Conservation (phyloP, 345 rosid species). For the Eucalyptus microcorys region DNA sequence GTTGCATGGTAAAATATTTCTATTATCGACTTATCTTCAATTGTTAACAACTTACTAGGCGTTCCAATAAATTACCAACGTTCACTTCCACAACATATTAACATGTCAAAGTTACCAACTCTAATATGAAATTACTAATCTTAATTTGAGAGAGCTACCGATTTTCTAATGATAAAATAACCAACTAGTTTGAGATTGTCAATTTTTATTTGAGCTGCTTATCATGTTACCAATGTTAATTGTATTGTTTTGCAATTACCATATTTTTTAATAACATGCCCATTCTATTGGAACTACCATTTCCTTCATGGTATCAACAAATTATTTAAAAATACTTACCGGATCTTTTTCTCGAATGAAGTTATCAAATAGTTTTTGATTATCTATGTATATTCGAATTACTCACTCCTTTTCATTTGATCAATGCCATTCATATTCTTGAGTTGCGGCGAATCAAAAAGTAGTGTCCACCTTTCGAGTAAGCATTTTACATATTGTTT, state of each 20-base stretch:
- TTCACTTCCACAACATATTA: background rate
- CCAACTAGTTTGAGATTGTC: background rate
- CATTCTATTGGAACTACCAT: background rate
- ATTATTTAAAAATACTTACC: background rate
- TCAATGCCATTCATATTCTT: background rate
- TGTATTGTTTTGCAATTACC: background rate
- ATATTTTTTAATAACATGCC: background rate
- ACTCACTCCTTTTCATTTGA: background rate
- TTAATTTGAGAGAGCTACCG: background rate
- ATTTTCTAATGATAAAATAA: background rate
- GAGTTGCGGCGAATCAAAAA: background rate
- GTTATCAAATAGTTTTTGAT: background rate
- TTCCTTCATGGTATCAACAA: background rate
- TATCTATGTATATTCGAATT: background rate
- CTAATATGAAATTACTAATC: background rate
- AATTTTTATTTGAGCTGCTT: background rate
- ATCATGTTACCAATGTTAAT: background rate
- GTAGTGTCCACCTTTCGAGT: background rate
- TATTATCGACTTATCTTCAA: background rate
- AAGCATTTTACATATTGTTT: background rate
- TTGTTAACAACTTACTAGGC: background rate
- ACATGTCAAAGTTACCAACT: background rate
- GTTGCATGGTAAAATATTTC: no score
- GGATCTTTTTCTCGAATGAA: background rate
- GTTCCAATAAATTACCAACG: background rate